Conservation (phyloP, 805 yeast genomes). For the Candida incommunis region DNA sequence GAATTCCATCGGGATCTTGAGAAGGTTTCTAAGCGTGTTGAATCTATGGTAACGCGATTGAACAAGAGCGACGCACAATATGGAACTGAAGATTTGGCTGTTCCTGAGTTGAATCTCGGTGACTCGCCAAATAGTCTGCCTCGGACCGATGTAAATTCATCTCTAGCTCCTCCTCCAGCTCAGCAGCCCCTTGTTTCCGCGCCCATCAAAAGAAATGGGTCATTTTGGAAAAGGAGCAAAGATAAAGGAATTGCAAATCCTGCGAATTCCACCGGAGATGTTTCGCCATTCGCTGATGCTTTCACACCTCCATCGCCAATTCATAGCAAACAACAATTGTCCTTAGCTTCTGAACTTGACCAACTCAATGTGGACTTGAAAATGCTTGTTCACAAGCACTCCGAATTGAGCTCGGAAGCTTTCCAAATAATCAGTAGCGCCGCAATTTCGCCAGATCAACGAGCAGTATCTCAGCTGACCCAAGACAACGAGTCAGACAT, state of each 20-base stretch:
- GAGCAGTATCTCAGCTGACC: not conserved
- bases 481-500: constrained; percentile 6
- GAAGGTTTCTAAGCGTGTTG: not conserved
- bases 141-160: not conserved
- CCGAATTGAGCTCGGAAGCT: not conserved
- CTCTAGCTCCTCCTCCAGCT: not conserved
- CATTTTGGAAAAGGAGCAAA: not conserved
- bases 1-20: not conserved
- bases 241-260: not conserved
- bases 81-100: not conserved
- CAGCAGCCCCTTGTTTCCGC: no score
- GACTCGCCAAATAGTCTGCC: not conserved
- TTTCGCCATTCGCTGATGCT: not conserved
- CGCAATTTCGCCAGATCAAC: not conserved
- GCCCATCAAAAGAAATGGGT: not conserved
- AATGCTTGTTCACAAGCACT: not conserved
- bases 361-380: not conserved
- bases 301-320: not conserved
- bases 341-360: constrained; percentile 2
- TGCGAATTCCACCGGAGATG: no score
- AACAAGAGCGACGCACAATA: not conserved
- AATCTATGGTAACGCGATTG: not conserved
- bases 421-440: no score
- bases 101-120: not conserved
- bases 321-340: not conserved